Percentiles rank a stretch among this genome's conserved stretches.
These are phyloP conservation scores for Pleurotus tuoliensis DNA, from an alignment of 768 basidiomycete genomes.

Conservation along the genomic window DNA sequence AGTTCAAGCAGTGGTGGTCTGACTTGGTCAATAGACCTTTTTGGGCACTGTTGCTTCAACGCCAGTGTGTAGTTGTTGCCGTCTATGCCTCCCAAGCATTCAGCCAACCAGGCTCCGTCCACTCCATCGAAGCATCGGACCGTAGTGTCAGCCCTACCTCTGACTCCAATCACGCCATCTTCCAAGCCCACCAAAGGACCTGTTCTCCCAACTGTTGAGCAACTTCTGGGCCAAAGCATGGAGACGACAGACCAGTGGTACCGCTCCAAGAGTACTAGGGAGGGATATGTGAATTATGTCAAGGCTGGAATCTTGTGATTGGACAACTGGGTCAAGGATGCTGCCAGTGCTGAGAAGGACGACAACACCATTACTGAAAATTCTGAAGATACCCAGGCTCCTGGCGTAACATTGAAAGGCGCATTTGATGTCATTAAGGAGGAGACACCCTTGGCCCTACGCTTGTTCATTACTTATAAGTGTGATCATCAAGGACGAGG, in stretches of 20 bases:
- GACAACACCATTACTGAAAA: not conserved
- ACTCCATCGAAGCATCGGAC: too few species aligned
- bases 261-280: conserved; percentile 12
- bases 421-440: conserved; percentile 13
- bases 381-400: not conserved
- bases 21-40: too few species aligned
- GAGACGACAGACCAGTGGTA: conserved; percentile 17
- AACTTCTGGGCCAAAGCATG: conserved; percentile 11
- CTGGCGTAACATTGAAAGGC: not conserved
- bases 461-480: conserved; percentile 15
- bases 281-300: conserved; percentile 16
- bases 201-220: too few species aligned
- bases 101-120: too few species aligned
- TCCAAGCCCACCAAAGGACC: too few species aligned
- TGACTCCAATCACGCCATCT: too few species aligned
- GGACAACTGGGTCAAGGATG: not conserved
- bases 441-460: conserved; percentile 12
- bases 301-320: conserved; percentile 13
- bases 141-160: too few species aligned
- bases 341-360: too few species aligned
- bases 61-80: too few species aligned
- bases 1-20: too few species aligned
- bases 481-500: conserved; percentile 14
- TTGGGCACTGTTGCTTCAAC: too few species aligned
- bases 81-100: too few species aligned